These are phyloP conservation scores for Candida krabiensis DNA, from an alignment of 805 yeast species.

Conservation along the genomic window DNA sequence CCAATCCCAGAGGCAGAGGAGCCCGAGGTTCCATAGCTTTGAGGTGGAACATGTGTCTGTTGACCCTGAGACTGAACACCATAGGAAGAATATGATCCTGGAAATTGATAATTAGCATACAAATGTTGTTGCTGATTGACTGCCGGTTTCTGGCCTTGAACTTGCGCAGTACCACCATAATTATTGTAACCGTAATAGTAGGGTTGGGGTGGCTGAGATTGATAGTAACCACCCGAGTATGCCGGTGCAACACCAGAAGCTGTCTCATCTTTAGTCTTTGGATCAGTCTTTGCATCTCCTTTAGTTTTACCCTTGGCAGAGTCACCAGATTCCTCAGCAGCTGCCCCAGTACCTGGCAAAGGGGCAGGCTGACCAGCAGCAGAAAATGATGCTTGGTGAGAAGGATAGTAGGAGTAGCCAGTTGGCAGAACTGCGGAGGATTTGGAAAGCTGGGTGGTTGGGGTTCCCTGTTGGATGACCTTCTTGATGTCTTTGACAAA, in stretches of 20 bases:
- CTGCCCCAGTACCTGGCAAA: conserved; percentile 1
- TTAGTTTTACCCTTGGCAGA: background rate
- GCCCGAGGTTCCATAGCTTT: conserved; percentile 8
- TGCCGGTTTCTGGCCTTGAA: conserved; percentile 7
- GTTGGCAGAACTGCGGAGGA: conserved; percentile 7
- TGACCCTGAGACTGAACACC: conserved; percentile 10
- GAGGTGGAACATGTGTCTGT: conserved; percentile 7
- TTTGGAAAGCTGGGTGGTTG: conserved; percentile 28
- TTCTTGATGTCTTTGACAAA: conserved; percentile 66
- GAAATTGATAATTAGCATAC: conserved; percentile 4
- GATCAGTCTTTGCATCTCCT: conserved; percentile 1
- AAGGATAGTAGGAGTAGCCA: conserved; percentile 13
- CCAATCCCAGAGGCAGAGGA: conserved; percentile 7
- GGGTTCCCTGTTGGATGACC: conserved; percentile 39
- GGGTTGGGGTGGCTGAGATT: conserved; percentile 6
- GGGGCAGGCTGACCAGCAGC: conserved; percentile 3
- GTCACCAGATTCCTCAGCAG: conserved; percentile 1
- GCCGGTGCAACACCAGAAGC: conserved; percentile 1
- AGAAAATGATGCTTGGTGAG: conserved; percentile 11
- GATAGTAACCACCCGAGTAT: conserved; percentile 4
- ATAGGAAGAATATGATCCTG: conserved; percentile 4
- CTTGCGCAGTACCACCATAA: conserved; percentile 6
- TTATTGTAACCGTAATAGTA: conserved; percentile 4
- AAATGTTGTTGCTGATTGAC: conserved; percentile 10
- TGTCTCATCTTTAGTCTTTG: background rate